These are phyloP conservation scores for Paspalum vaginatum DNA, from an alignment of 176 grass and related monocot species.

Conservation along the genomic window DNA sequence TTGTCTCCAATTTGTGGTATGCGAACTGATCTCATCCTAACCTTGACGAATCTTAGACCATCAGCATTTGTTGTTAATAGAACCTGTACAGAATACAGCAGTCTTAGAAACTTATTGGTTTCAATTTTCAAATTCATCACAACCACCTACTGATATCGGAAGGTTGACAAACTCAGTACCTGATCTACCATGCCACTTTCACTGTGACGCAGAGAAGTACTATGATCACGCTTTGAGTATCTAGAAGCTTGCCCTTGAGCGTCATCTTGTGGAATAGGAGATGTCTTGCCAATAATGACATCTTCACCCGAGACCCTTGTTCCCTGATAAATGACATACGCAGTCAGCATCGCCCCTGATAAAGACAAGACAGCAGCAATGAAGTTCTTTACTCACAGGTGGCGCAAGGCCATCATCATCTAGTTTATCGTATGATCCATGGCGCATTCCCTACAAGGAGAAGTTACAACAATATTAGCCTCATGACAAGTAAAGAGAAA, in stretches of 20 bases:
- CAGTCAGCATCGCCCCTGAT: background rate
- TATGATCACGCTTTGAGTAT: slow-evolving; percentile 89
- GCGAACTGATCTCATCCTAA: slow-evolving; percentile 93
- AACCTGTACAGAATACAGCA: slow-evolving; percentile 58
- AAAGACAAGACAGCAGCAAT: slow-evolving; percentile 23
- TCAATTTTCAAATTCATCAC: slow-evolving; percentile 27
- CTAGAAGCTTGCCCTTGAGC: slow-evolving; percentile 90
- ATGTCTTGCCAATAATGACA: slow-evolving; percentile 98
- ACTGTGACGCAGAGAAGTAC: slow-evolving; percentile 89
- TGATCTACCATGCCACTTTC: slow-evolving; percentile 99
- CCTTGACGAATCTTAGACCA: slow-evolving; percentile 97
- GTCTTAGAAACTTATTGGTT: slow-evolving; percentile 13
- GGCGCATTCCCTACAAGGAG: slow-evolving; percentile 80
- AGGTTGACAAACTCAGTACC: slow-evolving; percentile 42
- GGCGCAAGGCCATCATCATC: slow-evolving; percentile 99
- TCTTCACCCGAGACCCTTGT: slow-evolving; percentile 98
- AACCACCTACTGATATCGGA: background rate
- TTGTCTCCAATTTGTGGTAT: slow-evolving; percentile 99
- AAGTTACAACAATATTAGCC: slow-evolving; percentile 29
- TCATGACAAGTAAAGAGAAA: slow-evolving; percentile 7
- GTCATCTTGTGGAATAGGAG: slow-evolving; percentile 96
- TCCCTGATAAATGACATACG: slow-evolving; percentile 61
- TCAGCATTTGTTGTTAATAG: slow-evolving; percentile 98
- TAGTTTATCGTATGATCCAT: slow-evolving; percentile 98
- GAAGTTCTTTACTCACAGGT: slow-evolving; percentile 60